Evolutionary conservation across 2,329 filamentous ascomycete species (phyloP), one percentile per base, ranked within the genome.

Genomic region (Colletotrichum tofieldiae): DNA sequence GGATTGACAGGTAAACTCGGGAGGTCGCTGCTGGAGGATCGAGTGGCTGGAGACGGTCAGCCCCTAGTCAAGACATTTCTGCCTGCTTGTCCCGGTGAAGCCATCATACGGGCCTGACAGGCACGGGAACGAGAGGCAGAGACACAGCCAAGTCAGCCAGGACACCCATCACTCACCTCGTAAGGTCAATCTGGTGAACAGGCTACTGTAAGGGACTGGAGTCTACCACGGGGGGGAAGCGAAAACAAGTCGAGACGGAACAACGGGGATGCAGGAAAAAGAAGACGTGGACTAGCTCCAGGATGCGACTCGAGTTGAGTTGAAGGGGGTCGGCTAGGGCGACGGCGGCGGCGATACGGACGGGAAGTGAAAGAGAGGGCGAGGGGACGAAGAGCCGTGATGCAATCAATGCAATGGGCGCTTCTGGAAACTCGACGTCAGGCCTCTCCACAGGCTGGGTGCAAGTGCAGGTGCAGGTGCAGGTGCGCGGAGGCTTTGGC

Each of bases 381-480:
- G 26, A 37, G 65, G 20, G 9, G n/a, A 20, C 16, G 35, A 52
- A 37, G 47, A 32, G 65, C 26, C 39, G 65, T 72, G 69, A 72
- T 69, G 65, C 69, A 72, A 72, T 69, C 58, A 49, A 55, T 43
- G 69, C 69, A 45, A 64, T 23, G 59, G 65, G 65, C 59, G 65
- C 58, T 59, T 64, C 52, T 64, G 58, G 65, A 59, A 68, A 69
- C 47, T 45, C 52, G 65, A 72, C 69, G 65, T 72, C 69, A 72
- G 52, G 69, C 52, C 35, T 14, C 47, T 51, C 68, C 49, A 51
- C 55, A 29, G 14, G 23, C 12, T 59, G 9, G 52, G 20, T 37
- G 51, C 51, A 43, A 23, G 37, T 41, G 39, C 32, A 63, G 35
- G 43, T n/a, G 55, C 54, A 56, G 54, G 37, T 59, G 41, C 41